Conservation (phyloP, 768 basidiomycete species). For the Mycena rebaudengoi region DNA sequence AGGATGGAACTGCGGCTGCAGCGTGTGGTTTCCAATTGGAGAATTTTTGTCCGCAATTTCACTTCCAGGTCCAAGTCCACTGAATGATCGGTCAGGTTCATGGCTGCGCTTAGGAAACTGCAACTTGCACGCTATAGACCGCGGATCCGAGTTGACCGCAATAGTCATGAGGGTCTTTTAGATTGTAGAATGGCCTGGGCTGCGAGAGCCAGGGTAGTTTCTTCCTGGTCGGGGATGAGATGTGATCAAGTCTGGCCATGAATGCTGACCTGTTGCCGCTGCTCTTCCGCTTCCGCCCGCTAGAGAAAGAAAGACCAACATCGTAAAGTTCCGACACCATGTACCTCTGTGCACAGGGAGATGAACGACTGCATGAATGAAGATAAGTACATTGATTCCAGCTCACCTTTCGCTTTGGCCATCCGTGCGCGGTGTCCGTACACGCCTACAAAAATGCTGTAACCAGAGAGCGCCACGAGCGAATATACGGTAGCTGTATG, state of each 20-base stretch:
- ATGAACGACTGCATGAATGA: neutral
- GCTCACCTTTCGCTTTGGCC: slow-evolving; percentile 62
- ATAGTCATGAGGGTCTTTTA: slow-evolving; percentile 9
- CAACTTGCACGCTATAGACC: no score
- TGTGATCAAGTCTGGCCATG: neutral
- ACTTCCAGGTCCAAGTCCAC: no score
- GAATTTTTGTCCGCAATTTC: no score
- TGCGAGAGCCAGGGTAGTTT: slow-evolving; percentile 24
- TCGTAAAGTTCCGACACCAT: neutral
- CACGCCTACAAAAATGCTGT: slow-evolving; percentile 61
- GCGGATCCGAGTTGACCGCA: no score
- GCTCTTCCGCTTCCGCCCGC: slow-evolving; percentile 15
- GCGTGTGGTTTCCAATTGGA: no score
- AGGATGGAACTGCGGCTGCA: no score
- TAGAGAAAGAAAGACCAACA: neutral
- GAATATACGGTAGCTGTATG: slow-evolving; percentile 66
- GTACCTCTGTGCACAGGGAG: slow-evolving; percentile 17
- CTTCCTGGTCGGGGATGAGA: slow-evolving; percentile 11
- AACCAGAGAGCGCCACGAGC: slow-evolving; percentile 59
- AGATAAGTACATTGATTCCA: neutral
- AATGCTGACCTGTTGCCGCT: slow-evolving; percentile 9
- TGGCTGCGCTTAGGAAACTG: no score
- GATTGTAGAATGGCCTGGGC: slow-evolving; percentile 23
- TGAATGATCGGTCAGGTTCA: no score
- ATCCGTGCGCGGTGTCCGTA: slow-evolving; percentile 51